phyloP scores from a whole-genome alignment of 768 basidiomycete genomes.

The Amylocystis lapponica region DNA sequence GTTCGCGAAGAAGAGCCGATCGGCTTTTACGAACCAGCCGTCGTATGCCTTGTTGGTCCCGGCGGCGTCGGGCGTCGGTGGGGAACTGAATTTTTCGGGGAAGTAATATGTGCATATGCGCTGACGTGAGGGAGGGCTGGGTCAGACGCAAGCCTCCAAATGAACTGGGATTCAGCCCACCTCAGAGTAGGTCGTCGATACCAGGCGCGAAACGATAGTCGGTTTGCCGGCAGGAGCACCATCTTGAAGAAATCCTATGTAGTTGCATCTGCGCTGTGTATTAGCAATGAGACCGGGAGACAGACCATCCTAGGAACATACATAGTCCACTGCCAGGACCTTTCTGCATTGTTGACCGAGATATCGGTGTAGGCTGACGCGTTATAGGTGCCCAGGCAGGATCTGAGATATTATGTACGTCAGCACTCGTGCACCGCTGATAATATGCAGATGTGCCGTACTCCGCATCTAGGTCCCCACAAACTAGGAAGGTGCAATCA shows the following conservation, averaged over 20 bases:
- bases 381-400: slow-evolving; percentile 40
- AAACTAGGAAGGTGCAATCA: slow-evolving; percentile 49
- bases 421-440: too few relatives aligned
- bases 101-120: slow-evolving; percentile 71
- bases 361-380: slow-evolving; percentile 47
- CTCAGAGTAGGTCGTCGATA: slow-evolving; percentile 51
- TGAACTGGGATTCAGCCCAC: slow-evolving; percentile 23
- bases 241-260: slow-evolving; percentile 50
- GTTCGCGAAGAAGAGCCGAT: slow-evolving; percentile 65
- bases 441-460: slow-evolving; percentile 34
- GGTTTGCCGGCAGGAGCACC: slow-evolving; percentile 34
- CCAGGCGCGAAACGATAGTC: slow-evolving; percentile 48
- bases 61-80: slow-evolving; percentile 37
- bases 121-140: slow-evolving; percentile 24
- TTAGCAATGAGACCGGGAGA: slow-evolving; percentile 20
- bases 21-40: slow-evolving; percentile 57
- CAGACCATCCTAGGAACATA: slow-evolving; percentile 13
- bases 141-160: not conserved
- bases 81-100: slow-evolving; percentile 44
- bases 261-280: slow-evolving; percentile 51
- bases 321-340: slow-evolving; percentile 76
- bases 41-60: slow-evolving; percentile 45
- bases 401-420: too few relatives aligned
- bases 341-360: slow-evolving; percentile 44
- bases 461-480: slow-evolving; percentile 41